These are phyloP conservation scores for Pontederia paniculata DNA, from an alignment of 176 grass and related monocot genomes.

Conservation along the genomic window DNA sequence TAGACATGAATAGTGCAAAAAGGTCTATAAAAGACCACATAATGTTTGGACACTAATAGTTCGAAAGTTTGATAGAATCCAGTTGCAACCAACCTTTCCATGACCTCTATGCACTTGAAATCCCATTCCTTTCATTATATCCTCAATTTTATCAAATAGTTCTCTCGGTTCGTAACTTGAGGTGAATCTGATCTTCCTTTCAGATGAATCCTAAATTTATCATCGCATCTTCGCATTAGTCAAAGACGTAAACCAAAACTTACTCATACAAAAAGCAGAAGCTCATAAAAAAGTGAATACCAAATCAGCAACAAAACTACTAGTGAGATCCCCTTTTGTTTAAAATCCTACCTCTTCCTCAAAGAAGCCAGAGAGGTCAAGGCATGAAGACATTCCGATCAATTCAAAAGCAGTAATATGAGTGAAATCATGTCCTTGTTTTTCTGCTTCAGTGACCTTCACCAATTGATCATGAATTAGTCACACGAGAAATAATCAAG, in stretches of 20 bases:
- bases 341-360: conserved; percentile 63
- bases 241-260: not conserved
- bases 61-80: not conserved
- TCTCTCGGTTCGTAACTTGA: conserved; percentile 61
- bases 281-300: no score
- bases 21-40: not conserved
- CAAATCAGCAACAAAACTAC: not conserved
- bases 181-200: conserved; percentile 89
- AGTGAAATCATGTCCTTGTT: conserved; percentile 13
- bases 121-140: conserved; percentile 51
- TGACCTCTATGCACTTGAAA: conserved; percentile 61
- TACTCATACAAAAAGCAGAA: no score
- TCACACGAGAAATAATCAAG: not conserved
- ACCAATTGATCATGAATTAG: not conserved
- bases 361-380: conserved; percentile 95
- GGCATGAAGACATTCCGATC: conserved; percentile 94
- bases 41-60: not conserved
- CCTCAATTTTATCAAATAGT: conserved; percentile 79
- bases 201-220: conserved; percentile 46
- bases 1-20: not conserved
- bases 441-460: conserved; percentile 14
- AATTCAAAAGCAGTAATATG: conserved; percentile 96
- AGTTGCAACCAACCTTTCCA: conserved; percentile 47
- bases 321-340: not conserved
- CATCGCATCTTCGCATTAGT: not conserved